Base-by-base conservation (phyloP, 495 filamentous ascomycete genomes). In the Bacidia gigantensis region DNA sequence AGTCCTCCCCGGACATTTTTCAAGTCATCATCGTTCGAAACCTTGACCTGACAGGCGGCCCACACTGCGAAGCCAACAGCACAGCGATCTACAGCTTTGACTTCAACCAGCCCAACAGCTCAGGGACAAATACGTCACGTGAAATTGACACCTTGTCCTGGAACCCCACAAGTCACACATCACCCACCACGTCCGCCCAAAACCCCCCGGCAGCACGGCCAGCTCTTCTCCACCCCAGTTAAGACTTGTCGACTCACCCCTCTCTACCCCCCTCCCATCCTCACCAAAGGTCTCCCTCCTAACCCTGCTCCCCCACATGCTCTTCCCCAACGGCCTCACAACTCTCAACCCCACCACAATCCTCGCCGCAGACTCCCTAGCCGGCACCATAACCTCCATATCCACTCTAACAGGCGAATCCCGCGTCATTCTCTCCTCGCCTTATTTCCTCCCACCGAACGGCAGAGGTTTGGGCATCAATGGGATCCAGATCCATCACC, bases 341-440 rank as follows among this genome's bases (percentile, higher is more conserved):
- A 35, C 14, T 35, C 29, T 7, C 29, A 35, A 35, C 29, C 5
- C 29, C 29, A 35, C 29, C 29, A 5, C 29, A 35, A 35, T 35
- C 14, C 29, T 35, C 29, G 14, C 29, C 5, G 14, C 29, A 35
- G 57, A 59, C 25, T 56, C 59, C 1, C 59, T 56, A 1, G 60
- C 62, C 3, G 59, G 59, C 26, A 48, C 50, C 1, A 45, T 72
- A 10, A 71, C 62, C 64, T 63, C 62, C 21, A 41, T 68, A 9
- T 24, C 62, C 22, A 47, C 65, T 46, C 21, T 32, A 10, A 23
- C 39, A 7, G 25, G 47, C n/a, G 18, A 7, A 22, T 17, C 12
- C 41, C 20, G 7, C 5, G 20, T 44, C 20, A 17, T 17, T 9
- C 9, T 44, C 12, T 17, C 14, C 12, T 7, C 9, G 9, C 41